Base-by-base conservation (phyloP, 495 filamentous ascomycete genomes). In the Aspergillus nanangensis region DNA sequence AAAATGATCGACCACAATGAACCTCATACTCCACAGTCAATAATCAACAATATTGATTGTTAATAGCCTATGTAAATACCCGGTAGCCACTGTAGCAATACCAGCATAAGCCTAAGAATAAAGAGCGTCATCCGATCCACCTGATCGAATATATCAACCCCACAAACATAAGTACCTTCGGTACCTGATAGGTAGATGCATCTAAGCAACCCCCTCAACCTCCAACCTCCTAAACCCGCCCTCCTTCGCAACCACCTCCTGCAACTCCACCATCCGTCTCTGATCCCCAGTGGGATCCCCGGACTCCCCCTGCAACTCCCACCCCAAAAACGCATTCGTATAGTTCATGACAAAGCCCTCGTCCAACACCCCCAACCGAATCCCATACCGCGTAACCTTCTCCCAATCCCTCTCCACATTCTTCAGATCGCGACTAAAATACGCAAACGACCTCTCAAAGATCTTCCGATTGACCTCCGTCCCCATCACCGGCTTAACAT, bases 381-480 rank as follows among this genome's bases (percentile, higher is more conserved):
- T 84, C 29, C 81, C 81, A 45, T 87, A 87, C 48, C 67, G 69
- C 34, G 82, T 86, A 21, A 86, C 82, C 72, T 87, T 87, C 40
- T 67, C 60, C 81, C 80, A 86, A 69, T 86, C 82, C 45, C 81
- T 77, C 40, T 58, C 50, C 17, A 87, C 81, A 56, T 86, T 86
- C 80, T 87, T 82, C 48, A 87, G 52, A 51, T 87, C 82, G 40
- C 74, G 72, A 40, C 79, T 83, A 66, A 85, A 83, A 71, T 87
- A 86, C 5, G 81, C 83, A 58, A 75, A 86, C 17, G 77, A 83
- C 45, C 82, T 77, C 70, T 84, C 81, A 50, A 81, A 85, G 70
- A 86, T 87, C 79, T 86, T 83, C 41, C 76, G 71, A 64, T 86
- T 84, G 42, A 85, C 76, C 13, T 69, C 49, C 5, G 77, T 78